phyloP scores from a whole-genome alignment of 306 rosid species.

The Castanopsis chinensis region DNA sequence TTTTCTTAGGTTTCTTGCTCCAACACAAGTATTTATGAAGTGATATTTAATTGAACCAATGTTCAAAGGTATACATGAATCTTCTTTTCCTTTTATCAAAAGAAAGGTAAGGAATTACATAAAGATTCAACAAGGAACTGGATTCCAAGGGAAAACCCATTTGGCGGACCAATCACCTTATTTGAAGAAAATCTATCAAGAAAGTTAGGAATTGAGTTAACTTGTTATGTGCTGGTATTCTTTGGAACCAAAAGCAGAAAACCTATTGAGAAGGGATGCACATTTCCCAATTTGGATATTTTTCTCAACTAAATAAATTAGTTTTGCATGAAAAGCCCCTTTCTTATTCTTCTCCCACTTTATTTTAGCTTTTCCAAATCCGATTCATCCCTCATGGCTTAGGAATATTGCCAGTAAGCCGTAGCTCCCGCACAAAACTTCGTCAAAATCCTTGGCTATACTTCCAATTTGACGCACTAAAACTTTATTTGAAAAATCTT shows the following conservation, averaged over 20 bases:
- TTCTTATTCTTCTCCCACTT: neutral
- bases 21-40: conserved; percentile 32
- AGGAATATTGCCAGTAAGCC: too few species aligned
- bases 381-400: too few species aligned
- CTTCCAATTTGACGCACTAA: too few species aligned
- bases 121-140: conserved; percentile 41
- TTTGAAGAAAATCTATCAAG: conserved; percentile 36
- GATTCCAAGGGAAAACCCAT: conserved; percentile 44
- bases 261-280: neutral
- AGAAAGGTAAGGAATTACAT: conserved; percentile 69
- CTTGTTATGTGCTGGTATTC: conserved; percentile 24
- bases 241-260: neutral
- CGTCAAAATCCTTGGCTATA: too few species aligned
- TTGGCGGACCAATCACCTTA: conserved; percentile 18
- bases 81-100: conserved; percentile 41
- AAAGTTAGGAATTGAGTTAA: conserved; percentile 50
- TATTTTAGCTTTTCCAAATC: too few species aligned
- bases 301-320: neutral
- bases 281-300: neutral
- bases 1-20: neutral
- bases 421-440: too few species aligned
- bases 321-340: neutral
- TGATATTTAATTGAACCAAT: neutral
- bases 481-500: too few species aligned
- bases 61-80: neutral